Conservation (phyloP, 257 asterid genomes). For the Salvia hispanica region DNA sequence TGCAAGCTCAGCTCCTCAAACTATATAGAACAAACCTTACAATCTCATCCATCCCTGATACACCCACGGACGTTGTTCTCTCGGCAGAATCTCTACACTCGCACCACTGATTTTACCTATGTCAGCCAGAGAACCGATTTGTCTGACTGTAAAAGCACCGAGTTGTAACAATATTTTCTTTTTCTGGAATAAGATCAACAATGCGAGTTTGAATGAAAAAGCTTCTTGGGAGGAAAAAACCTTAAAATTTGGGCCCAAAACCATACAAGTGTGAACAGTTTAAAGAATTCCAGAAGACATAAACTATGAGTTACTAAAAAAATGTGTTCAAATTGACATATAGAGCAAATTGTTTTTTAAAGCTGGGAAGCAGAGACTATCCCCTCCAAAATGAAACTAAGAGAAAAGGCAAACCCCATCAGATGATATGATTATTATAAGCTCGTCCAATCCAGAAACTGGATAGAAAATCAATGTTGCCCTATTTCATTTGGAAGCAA, state of each 20-base stretch:
- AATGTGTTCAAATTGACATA: conserved; percentile 6
- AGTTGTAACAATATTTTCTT: conserved; percentile 76
- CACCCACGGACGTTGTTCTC: conserved; percentile 60
- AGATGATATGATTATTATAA: conserved; percentile 65
- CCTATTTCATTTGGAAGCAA: conserved; percentile 84
- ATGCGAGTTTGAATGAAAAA: conserved; percentile 85
- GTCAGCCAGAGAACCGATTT: conserved; percentile 59
- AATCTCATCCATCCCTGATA: conserved; percentile 65
- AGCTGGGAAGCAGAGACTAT: not conserved
- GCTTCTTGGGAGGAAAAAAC: conserved; percentile 99
- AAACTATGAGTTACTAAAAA: not conserved
- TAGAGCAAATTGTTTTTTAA: conserved; percentile 1
- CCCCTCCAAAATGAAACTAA: not conserved
- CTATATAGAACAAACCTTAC: conserved; percentile 53
- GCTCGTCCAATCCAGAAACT: conserved; percentile 67
- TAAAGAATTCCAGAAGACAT: conserved; percentile 21
- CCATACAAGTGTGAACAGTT: conserved; percentile 36
- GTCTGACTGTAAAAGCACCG: conserved; percentile 75
- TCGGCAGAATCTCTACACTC: conserved; percentile 57
- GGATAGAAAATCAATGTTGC: conserved; percentile 60
- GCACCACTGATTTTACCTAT: conserved; percentile 69
- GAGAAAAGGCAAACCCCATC: conserved; percentile 65
- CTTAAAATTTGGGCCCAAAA: conserved; percentile 91
- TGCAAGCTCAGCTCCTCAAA: conserved; percentile 8
- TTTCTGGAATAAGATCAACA: conserved; percentile 72